Evolutionary conservation across 306 rosid species (phyloP).

Genomic region (Quercus engelmannii): DNA sequence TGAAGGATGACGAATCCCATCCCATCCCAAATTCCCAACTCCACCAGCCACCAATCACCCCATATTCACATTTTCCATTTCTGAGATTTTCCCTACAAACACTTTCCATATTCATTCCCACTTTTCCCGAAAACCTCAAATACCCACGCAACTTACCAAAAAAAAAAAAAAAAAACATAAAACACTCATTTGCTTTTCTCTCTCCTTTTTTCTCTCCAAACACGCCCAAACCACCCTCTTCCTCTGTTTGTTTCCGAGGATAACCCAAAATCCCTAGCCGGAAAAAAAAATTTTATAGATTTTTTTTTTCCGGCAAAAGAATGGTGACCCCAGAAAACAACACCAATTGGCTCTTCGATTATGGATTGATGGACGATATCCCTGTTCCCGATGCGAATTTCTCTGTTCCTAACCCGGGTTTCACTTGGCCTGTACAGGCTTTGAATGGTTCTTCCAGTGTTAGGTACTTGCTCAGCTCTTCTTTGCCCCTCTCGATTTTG

Average conservation of each 20-base stretch:
- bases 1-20: background rate
- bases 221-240: constrained; percentile 8
- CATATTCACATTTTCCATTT: too few species aligned
- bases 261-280: constrained; percentile 8
- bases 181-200: too few species aligned
- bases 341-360: constrained; percentile 84
- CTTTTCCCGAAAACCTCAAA: background rate
- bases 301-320: constrained; percentile 34
- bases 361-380: constrained; percentile 69
- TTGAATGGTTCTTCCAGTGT: constrained; percentile 40
- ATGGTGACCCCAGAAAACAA: constrained; percentile 94
- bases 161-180: too few species aligned
- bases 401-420: constrained; percentile 47
- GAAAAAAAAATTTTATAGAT: constrained; percentile 2
- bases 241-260: constrained; percentile 27
- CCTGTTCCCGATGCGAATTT: constrained; percentile 61
- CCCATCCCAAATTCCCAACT: background rate
- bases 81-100: too few species aligned
- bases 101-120: background rate
- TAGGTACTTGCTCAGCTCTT: constrained; percentile 35
- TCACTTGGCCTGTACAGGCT: constrained; percentile 66
- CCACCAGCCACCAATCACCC: background rate
- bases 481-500: background rate
- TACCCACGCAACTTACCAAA: background rate
- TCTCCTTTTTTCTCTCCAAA: background rate